A percentile compares a stretch with the other conserved stretches of the same genome.
phyloP scores from a whole-genome alignment of 192 early-diverging fungal species.

The Geranomyces michiganensis region DNA sequence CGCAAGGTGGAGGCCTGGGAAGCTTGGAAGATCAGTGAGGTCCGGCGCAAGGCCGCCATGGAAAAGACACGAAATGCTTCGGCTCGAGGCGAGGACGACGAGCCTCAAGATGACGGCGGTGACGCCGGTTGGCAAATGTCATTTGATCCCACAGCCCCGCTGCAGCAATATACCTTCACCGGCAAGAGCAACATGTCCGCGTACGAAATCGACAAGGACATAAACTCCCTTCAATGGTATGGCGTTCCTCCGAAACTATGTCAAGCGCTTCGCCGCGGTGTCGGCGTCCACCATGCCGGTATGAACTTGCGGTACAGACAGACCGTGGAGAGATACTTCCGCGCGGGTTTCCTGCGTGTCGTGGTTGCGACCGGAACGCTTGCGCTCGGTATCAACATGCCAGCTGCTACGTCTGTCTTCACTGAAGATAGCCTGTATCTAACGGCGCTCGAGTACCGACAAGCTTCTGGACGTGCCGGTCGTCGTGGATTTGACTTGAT shows the following conservation, averaged over 20 bases:
- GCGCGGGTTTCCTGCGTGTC: slow-evolving; percentile 35
- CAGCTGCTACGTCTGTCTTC: slow-evolving; percentile 42
- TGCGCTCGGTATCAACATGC: slow-evolving; percentile 54
- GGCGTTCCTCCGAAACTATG: slow-evolving; percentile 7
- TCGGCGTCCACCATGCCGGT: slow-evolving; percentile 51
- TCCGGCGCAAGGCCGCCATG: slow-evolving; percentile 15
- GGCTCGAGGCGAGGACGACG: neutral
- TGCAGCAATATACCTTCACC: slow-evolving; percentile 40
- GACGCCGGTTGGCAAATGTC: slow-evolving; percentile 3
- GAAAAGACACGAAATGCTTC: slow-evolving; percentile 16
- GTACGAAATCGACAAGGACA: slow-evolving; percentile 29
- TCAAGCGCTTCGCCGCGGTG: slow-evolving; percentile 44
- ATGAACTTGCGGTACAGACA: slow-evolving; percentile 34
- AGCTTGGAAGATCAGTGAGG: slow-evolving; percentile 33
- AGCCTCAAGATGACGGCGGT: slow-evolving; percentile 6
- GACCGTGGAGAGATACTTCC: slow-evolving; percentile 46
- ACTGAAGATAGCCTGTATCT: slow-evolving; percentile 45
- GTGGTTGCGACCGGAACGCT: slow-evolving; percentile 51
- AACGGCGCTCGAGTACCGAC: slow-evolving; percentile 47
- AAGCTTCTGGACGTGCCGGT: slow-evolving; percentile 41
- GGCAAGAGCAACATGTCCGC: slow-evolving; percentile 17
- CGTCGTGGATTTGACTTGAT: slow-evolving; percentile 48
- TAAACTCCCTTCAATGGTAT: slow-evolving; percentile 10
- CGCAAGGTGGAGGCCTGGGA: slow-evolving; percentile 20
- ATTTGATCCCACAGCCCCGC: slow-evolving; percentile 39